Evolutionary conservation across 2,329 filamentous ascomycete species (phyloP), one percentile per base, ranked within the genome.

Genomic region (Ophiostoma piceae): DNA sequence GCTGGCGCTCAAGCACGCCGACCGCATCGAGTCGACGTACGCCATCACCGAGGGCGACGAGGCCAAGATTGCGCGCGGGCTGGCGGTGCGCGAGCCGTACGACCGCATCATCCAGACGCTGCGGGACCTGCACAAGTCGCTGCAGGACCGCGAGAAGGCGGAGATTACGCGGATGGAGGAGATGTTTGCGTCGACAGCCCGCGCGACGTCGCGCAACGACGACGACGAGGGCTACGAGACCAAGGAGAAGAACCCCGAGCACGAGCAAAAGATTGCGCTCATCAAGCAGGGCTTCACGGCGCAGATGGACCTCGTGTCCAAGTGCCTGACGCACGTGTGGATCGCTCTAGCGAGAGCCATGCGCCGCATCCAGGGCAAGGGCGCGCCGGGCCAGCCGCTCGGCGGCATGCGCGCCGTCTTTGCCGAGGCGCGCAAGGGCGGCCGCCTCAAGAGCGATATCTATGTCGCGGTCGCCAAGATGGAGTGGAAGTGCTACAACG

Each of bases 401-500:
- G 82, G 82, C 54, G 95, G 95, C 2, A 90, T 96, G 74, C 88
- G 95, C 72, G 90, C 92, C 74, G 88, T 97, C 14, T 98, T 99
- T 76, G 89, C 88, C 1, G 93, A 98, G 78, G 94, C 95, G 66
- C 88, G 95, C 43, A 90, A 91, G 75, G 89, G 89, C 73, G 96
- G 95, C 22, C 90, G 93, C 68, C 86, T 99, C 65, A 95, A 92
- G 8, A 96, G 92, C 75, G 95, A 98, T 77, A 92, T 97, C 6
- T 99, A 99, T 77, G 91, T 97, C 69, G 93, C 93, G 0, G 92
- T 92, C 74, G 95, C 96, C 19, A 84, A 96, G 71, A 91, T 99
- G 76, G 95, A 99, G 78, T 94, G 95, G 77, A 90, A 96, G 75
- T 96, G 96, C 74, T 99, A 99, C 79, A 95, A 96, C 76, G 95